These are phyloP conservation scores for Halophytophthora batemanensis DNA, from an alignment of 352 stramenopile species.

Conservation along the genomic window DNA sequence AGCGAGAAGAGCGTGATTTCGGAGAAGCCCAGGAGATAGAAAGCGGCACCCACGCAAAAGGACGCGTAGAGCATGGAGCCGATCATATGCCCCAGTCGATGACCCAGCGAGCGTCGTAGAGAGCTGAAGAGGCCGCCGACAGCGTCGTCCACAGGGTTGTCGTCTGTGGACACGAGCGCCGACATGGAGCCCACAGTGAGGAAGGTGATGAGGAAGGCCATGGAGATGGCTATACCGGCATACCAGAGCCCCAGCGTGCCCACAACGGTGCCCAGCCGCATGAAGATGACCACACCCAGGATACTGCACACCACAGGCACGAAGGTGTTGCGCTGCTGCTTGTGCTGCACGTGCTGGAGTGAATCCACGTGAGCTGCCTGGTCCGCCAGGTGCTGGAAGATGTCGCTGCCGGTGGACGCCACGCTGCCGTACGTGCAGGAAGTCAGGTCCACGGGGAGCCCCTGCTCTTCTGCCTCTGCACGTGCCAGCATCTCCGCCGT, in stretches of 20 bases:
- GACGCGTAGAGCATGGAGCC: conserved; percentile 36
- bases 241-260: conserved; percentile 27
- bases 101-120: conserved; percentile 22
- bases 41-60: conserved; percentile 35
- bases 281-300: conserved; percentile 57
- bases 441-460: conserved; percentile 2
- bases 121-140: conserved; percentile 28
- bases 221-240: conserved; percentile 20
- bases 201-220: conserved; percentile 39
- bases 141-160: conserved; percentile 6
- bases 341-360: conserved; percentile 15
- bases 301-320: conserved; percentile 49
- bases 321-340: conserved; percentile 33
- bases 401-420: background rate
- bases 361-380: conserved; percentile 2
- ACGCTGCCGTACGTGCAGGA: conserved; percentile 7
- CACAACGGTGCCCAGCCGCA: conserved; percentile 42
- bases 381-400: conserved; percentile 8
- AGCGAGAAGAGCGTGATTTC: conserved; percentile 49
- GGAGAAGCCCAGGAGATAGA: conserved; percentile 46
- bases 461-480: too few relatives aligned
- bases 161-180: conserved; percentile 29
- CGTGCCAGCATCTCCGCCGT: too few relatives aligned
- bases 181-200: conserved; percentile 50
- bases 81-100: conserved; percentile 32